Evolutionary conservation across 208 protist genomes (phyloP).

Genomic region (Trypanosoma caninum): DNA sequence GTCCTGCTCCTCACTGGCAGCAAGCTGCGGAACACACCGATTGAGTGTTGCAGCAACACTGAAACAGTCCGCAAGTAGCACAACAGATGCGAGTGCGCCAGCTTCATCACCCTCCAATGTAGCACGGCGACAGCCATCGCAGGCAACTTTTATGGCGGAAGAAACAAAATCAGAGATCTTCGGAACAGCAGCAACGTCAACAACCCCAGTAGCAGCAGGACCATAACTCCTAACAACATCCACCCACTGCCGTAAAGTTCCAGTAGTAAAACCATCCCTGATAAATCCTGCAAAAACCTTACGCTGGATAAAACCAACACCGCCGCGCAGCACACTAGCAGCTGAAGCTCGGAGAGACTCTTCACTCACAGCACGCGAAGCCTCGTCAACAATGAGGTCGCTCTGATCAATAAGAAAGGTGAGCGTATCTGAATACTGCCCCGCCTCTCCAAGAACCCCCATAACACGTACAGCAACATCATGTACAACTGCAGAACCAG

Average conservation of each 20-base stretch:
- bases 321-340: conserved; percentile 63
- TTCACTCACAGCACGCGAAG: conserved; percentile 64
- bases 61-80: conserved; percentile 55
- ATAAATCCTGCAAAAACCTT: neutral
- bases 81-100: conserved; percentile 40
- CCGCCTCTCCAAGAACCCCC: conserved; percentile 39
- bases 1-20: conserved; percentile 49
- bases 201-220: neutral
- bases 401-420: conserved; percentile 50
- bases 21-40: conserved; percentile 50
- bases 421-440: conserved; percentile 30
- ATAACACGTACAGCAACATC: conserved; percentile 56
- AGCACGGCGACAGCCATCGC: conserved; percentile 47
- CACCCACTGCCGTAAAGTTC: conserved; percentile 28
- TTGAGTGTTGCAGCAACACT: conserved; percentile 57
- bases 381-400: conserved; percentile 68
- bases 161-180: conserved; percentile 68
- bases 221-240: conserved; percentile 18
- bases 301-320: conserved; percentile 30
- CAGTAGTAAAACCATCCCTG: neutral
- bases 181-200: conserved; percentile 12
- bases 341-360: conserved; percentile 52
- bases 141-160: conserved; percentile 53
- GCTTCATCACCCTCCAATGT: conserved; percentile 24
- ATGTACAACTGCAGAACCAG: conserved; percentile 46